A percentile compares a stretch with the other conserved stretches of the same genome.
Conservation (phyloP, 2,329 filamentous ascomycete genomes). For the Xylogone sp. region DNA sequence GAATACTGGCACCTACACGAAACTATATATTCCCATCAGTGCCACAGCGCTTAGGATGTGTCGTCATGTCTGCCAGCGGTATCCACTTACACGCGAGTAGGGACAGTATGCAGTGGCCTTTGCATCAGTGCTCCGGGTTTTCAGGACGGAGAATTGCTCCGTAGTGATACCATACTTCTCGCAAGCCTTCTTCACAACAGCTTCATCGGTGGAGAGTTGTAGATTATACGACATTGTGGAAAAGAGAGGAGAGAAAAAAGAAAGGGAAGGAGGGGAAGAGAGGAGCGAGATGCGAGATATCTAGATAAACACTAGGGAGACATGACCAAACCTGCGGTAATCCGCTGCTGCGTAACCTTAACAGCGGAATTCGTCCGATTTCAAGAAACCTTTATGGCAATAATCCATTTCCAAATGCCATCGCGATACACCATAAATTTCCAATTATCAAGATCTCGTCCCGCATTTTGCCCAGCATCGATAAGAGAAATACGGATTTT, state of each 20-base stretch:
- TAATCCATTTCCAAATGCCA: too few relatives aligned
- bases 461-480: too few relatives aligned
- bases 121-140: constrained; percentile 66
- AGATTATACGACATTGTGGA: constrained; percentile 16
- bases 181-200: constrained; percentile 31
- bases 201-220: constrained; percentile 23
- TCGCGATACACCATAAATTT: too few relatives aligned
- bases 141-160: constrained; percentile 61
- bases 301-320: too few relatives aligned
- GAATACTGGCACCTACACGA: constrained; percentile 79
- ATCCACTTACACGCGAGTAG: constrained; percentile 21
- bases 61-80: constrained; percentile 21
- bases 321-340: too few relatives aligned
- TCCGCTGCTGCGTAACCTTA: too few relatives aligned
- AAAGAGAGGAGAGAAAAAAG: not conserved
- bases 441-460: too few relatives aligned
- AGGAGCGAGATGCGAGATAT: not conserved
- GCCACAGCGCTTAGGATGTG: constrained; percentile 28
- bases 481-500: too few relatives aligned
- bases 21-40: constrained; percentile 58
- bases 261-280: not conserved
- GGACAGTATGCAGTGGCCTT: constrained; percentile 79
- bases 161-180: constrained; percentile 47
- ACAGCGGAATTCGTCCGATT: too few relatives aligned
- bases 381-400: too few relatives aligned